Conservation (phyloP, 2,329 filamentous ascomycete genomes). For the Nigrograna mackinnonii region DNA sequence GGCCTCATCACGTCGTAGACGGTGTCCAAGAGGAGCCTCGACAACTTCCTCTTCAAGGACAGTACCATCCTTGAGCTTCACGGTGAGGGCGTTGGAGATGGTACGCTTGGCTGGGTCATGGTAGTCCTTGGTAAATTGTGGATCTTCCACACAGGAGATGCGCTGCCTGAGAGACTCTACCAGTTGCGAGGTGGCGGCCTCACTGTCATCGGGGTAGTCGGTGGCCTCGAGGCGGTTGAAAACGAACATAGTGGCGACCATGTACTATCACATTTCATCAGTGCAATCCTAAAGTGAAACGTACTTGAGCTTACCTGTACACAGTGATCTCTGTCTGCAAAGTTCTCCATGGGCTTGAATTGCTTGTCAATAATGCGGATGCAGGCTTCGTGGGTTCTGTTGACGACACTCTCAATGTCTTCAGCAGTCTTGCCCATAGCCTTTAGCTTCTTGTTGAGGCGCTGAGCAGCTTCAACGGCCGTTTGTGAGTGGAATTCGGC, state of each 20-base stretch:
- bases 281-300: neutral
- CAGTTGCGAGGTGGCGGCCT: conserved; percentile 86
- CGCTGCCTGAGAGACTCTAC: conserved; percentile 90
- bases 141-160: conserved; percentile 96
- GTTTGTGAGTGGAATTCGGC: conserved; percentile 99
- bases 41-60: conserved; percentile 88
- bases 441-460: conserved; percentile 82
- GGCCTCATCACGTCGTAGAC: conserved; percentile 88
- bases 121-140: conserved; percentile 93
- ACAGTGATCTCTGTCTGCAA: conserved; percentile 98
- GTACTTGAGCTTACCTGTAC: conserved; percentile 67
- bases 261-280: conserved; percentile 64
- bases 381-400: conserved; percentile 97
- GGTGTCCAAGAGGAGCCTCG: conserved; percentile 93
- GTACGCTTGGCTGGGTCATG: conserved; percentile 91
- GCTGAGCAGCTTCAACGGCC: conserved; percentile 91
- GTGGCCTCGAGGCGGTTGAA: conserved; percentile 91
- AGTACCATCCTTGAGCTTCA: conserved; percentile 92
- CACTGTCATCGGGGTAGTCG: conserved; percentile 90
- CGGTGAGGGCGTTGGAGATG: conserved; percentile 95
- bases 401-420: conserved; percentile 87
- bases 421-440: conserved; percentile 85
- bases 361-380: conserved; percentile 99
- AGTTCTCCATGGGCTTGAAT: conserved; percentile 99
- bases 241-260: conserved; percentile 94